phyloP scores from a whole-genome alignment of 805 yeast species.

The Saccharomycopsis fibuligera region DNA sequence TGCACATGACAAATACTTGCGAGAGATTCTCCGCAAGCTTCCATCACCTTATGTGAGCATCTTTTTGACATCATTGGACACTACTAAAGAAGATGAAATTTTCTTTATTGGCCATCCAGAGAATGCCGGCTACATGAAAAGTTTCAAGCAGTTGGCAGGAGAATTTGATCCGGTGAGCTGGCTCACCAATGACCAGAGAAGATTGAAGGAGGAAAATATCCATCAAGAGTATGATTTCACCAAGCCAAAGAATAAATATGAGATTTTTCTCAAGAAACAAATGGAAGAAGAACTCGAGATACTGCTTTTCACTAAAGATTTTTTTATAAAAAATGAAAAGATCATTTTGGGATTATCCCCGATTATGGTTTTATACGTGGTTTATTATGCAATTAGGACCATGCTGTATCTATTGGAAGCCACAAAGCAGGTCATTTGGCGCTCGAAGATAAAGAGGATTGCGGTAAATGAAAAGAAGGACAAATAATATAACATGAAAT shows the following conservation, averaged over 20 bases:
- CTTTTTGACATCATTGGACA: constrained; percentile 43
- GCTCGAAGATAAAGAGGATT: not conserved
- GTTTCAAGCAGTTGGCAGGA: constrained; percentile 29
- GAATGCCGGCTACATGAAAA: constrained; percentile 16
- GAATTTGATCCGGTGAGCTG: constrained; percentile 25
- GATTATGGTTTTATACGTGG: not conserved
- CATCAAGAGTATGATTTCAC: constrained; percentile 46
- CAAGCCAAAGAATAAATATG: constrained; percentile 36
- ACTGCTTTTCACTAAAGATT: constrained; percentile 36
- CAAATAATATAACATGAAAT: too few relatives aligned
- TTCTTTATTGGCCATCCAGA: constrained; percentile 17
- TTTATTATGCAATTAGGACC: constrained; percentile 5
- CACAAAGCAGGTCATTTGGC: not conserved
- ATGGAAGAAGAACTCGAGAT: constrained; percentile 31
- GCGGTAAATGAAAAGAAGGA: not conserved
- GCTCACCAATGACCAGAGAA: constrained; percentile 29
- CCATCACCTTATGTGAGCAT: constrained; percentile 72
- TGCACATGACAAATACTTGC: constrained; percentile 41
- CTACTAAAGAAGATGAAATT: constrained; percentile 24
- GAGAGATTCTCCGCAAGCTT: constrained; percentile 51
- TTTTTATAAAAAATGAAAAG: constrained; percentile 45
- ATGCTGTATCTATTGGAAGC: not conserved
- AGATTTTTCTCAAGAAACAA: constrained; percentile 50
- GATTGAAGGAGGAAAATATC: constrained; percentile 30
- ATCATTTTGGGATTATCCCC: constrained; percentile 35